These are phyloP conservation scores for Petrea volubilis DNA, from an alignment of 257 asterid species.

Conservation along the genomic window DNA sequence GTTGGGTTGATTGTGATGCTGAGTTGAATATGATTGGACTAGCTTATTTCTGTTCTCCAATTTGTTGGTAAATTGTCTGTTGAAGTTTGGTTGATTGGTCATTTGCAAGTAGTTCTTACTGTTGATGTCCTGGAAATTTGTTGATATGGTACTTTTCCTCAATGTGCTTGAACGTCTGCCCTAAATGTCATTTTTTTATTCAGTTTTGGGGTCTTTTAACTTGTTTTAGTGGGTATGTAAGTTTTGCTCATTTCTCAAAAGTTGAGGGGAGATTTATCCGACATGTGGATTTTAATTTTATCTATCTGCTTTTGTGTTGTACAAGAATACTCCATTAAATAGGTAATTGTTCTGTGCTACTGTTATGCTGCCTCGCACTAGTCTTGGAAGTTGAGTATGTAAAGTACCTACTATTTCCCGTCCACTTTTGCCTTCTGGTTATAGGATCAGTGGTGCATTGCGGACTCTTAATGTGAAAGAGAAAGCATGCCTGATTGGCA, in stretches of 20 bases:
- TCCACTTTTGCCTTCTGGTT: not conserved
- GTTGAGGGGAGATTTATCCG: not conserved
- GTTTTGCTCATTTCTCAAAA: not conserved
- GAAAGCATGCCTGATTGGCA: not conserved
- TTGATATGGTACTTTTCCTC: not conserved
- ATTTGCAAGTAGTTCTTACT: not conserved
- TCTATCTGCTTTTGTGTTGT: not conserved
- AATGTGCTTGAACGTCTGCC: not conserved
- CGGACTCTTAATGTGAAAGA: not conserved
- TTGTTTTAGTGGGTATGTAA: not conserved
- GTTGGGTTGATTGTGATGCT: not conserved
- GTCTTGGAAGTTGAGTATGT: not conserved
- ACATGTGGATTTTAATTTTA: not conserved
- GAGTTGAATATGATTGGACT: constrained; percentile 3
- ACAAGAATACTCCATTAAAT: constrained; percentile 2
- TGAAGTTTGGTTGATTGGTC: not conserved
- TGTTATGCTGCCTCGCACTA: not conserved
- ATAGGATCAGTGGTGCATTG: not conserved
- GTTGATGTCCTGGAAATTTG: not conserved
- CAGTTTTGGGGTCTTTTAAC: not conserved
- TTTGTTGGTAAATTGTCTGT: not conserved
- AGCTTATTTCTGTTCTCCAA: not conserved
- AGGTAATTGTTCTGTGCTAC: not conserved
- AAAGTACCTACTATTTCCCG: not conserved
- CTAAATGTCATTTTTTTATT: not conserved